Percentiles rank a stretch among this genome's conserved stretches.
Conservation (phyloP, 805 yeast genomes). For the Candida sanyiensis region DNA sequence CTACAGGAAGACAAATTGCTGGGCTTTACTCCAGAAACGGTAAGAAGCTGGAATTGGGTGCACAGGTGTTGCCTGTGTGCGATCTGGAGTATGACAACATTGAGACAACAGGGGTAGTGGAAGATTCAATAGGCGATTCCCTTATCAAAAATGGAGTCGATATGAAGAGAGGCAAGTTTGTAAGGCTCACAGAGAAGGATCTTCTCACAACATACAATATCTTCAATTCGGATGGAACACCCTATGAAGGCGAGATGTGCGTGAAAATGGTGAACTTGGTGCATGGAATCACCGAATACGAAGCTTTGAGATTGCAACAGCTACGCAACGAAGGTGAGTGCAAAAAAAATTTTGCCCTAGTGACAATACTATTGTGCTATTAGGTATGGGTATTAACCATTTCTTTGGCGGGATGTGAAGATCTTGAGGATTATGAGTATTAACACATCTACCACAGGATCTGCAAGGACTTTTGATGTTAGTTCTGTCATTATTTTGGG, state of each 20-base stretch:
- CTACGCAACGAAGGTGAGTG: slow-evolving; percentile 23
- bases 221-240: slow-evolving; percentile 37
- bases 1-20: slow-evolving; percentile 25
- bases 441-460: slow-evolving; percentile 6
- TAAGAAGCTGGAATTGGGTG: slow-evolving; percentile 20
- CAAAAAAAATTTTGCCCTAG: no score
- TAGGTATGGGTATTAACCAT: slow-evolving; percentile 8
- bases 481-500: neutral
- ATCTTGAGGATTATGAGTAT: slow-evolving; percentile 1
- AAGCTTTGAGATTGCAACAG: slow-evolving; percentile 20
- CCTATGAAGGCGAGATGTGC: slow-evolving; percentile 19
- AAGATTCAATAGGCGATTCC: slow-evolving; percentile 37
- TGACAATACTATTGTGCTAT: no score
- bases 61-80: slow-evolving; percentile 31
- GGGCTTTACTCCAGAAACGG: slow-evolving; percentile 22
- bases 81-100: slow-evolving; percentile 37
- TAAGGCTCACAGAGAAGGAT: slow-evolving; percentile 39
- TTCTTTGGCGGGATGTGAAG: slow-evolving; percentile 2
- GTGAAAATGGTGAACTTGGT: slow-evolving; percentile 21
- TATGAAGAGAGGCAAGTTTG: slow-evolving; percentile 43
- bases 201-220: slow-evolving; percentile 39
- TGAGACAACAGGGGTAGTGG: slow-evolving; percentile 33
- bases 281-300: slow-evolving; percentile 23
- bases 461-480: neutral
- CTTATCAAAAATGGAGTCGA: slow-evolving; percentile 47